Evolutionary conservation across 306 rosid genomes (phyloP).

Genomic region (Clitoria ternatea): DNA sequence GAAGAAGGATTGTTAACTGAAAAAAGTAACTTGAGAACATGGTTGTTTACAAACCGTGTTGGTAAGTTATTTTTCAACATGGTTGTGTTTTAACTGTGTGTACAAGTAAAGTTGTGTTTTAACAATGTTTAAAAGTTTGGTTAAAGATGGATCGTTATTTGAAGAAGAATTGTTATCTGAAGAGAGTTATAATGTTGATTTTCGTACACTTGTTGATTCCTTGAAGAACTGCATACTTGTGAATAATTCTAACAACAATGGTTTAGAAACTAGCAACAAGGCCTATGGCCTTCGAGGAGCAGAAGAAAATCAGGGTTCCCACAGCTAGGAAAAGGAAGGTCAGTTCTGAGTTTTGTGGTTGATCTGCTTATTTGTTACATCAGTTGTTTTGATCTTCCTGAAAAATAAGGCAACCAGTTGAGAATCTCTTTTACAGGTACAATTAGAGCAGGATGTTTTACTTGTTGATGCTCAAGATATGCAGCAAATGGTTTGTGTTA

Average conservation of each 20-base stretch:
- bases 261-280: conserved; percentile 51
- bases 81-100: no score
- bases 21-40: no score
- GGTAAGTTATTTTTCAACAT: no score
- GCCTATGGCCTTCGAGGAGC: conserved; percentile 51
- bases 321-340: conserved; percentile 82
- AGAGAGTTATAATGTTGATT: conserved; percentile 61
- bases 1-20: conserved; percentile 90
- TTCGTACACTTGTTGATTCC: conserved; percentile 64
- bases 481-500: conserved; percentile 70
- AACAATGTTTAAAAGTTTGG: no score
- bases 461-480: conserved; percentile 68
- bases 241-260: conserved; percentile 54
- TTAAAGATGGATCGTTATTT: no score
- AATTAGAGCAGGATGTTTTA: conserved; percentile 51
- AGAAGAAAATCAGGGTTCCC: conserved; percentile 59
- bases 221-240: conserved; percentile 79
- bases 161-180: conserved; percentile 90
- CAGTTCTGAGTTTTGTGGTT: conserved; percentile 27
- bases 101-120: no score
- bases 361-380: not conserved
- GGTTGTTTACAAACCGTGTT: no score
- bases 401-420: conserved; percentile 15
- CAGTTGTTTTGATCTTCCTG: conserved; percentile 12
- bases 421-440: conserved; percentile 50